Percentiles rank a stretch among this genome's conserved stretches.
Conservation (phyloP, 2,329 filamentous ascomycete genomes). For the Calycina marina region DNA sequence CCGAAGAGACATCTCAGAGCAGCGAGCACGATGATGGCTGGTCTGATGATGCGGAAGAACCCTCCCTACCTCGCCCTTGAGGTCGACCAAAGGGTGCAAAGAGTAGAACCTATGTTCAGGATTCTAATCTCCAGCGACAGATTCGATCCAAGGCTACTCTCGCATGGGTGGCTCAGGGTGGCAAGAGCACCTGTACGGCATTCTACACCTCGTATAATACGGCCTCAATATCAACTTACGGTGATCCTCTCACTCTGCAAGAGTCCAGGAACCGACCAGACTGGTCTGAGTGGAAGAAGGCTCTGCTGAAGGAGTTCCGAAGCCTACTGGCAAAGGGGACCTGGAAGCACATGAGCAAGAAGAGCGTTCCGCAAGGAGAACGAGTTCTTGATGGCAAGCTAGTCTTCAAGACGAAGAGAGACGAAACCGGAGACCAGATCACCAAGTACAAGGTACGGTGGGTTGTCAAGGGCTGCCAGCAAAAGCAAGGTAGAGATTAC, state of each 20-base stretch:
- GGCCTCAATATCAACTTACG: no score
- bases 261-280: not conserved
- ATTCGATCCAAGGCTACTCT: no score
- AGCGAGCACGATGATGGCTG: no score
- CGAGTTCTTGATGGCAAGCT: slow-evolving; percentile 1
- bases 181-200: no score
- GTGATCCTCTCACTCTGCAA: not conserved
- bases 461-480: slow-evolving; percentile 5
- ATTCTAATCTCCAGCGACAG: no score
- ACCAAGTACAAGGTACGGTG: slow-evolving; percentile 6
- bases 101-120: no score
- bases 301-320: not conserved
- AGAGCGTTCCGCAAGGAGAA: not conserved
- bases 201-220: no score
- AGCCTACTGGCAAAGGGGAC: not conserved
- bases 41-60: no score
- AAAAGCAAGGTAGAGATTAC: slow-evolving; percentile 5
- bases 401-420: slow-evolving; percentile 6
- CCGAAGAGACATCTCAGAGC: no score
- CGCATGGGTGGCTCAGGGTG: no score
- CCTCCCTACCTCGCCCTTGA: no score
- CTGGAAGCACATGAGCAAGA: not conserved
- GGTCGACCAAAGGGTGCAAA: no score
- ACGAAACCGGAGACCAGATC: not conserved
- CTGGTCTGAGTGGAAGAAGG: not conserved